Evolutionary conservation across 1,284 basidiomycete species (phyloP), one percentile per base, ranked within the genome.

Genomic region (Veloboletus limbatus): DNA sequence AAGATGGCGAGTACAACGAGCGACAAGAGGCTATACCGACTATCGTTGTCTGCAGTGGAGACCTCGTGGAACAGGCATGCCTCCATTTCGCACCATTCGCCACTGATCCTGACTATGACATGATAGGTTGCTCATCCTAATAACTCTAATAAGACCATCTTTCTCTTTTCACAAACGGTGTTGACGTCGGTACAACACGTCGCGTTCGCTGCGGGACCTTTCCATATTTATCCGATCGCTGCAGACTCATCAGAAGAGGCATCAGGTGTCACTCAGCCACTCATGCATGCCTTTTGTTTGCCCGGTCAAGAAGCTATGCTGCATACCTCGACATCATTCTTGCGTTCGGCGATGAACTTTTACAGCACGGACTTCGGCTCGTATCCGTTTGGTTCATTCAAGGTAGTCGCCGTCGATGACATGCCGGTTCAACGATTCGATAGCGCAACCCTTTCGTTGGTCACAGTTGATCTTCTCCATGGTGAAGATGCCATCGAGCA

Each of bases 371-470:
- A 97, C 64, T 97, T 88, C 58, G 96, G 95, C 24, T 96, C 94
- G 3, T 99, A 97, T 65, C 97, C 97, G 1, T 99, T 95, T 66
- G 82, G 87, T 18, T 96, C 95, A 32, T 93, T 91, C 78, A 97
- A 97, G 63, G 67, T 97, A 49, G 90, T 96, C n/a, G 97, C 97
- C 59, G 91, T 99, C 47, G 91, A 97, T 48, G 88, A 95, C 54
- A 75, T 95, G 52, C 81, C 88, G 2, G 73, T 77, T 9, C 82
- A 85, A 53, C 82, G 89, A 43, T 88, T 91, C 53, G 91, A 93
- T 54, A 83, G 87, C 31, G 88, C 94, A 6, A 92, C 92, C 2
- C 68, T 99, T 48, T 85, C 91, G 5, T 72, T 98, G 40, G 74
- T 90, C 45, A 86, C 88, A 2, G 79, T 82, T 39, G 92, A 97